Base-by-base conservation (phyloP, 2,329 filamentous ascomycete genomes). In the Trichoderma sp. region DNA sequence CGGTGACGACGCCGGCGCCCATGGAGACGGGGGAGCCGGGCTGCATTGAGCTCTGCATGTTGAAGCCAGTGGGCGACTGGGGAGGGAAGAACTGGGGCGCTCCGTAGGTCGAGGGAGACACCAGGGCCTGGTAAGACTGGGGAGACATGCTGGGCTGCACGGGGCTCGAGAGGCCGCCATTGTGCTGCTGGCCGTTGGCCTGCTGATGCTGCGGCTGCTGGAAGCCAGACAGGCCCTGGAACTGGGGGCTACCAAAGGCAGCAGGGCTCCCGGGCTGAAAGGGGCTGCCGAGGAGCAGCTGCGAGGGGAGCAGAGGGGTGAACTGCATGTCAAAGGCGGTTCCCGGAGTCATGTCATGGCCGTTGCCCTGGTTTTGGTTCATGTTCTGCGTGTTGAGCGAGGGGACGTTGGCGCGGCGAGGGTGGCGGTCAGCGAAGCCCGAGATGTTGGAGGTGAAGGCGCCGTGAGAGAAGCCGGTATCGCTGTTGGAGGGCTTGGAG, bases 301-400 rank as follows among this genome's bases (percentile, higher is more conserved):
- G 92, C 41, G 94, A 98, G 43, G 95, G 95, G 44, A 99, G 87
- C 70, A 99, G 85, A 69, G 95, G 94, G 12, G 95, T 97, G 79
- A 97, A 98, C 80, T 98, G 95, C 94, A 98, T 97, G 75, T 98
- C 95, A 75, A 93, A 96, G 50, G 86, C 92, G 60, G 92, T 94
- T 50, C 91, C 93, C 17, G 95, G 93, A 26, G 91, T 94, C 86
- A 97, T 87, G 69, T 96, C 93, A 75, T 83, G 87, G 73, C 85
- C 83, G 44, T 74, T 71, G 66, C 72, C 69, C 66, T 77, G 75
- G n/a, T 69, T 69, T 66, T 78, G 82, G 70, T 73, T 77, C 77
- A 90, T 84, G 68, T 87, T 82, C 74, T 90, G 88, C 24, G 95
- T 97, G 78, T 97, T 97, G 81, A 98, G 96, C 69, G 90, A 88